Base-by-base conservation (phyloP, 2,329 filamentous ascomycete species). In the Colletotrichum zoysiae region DNA sequence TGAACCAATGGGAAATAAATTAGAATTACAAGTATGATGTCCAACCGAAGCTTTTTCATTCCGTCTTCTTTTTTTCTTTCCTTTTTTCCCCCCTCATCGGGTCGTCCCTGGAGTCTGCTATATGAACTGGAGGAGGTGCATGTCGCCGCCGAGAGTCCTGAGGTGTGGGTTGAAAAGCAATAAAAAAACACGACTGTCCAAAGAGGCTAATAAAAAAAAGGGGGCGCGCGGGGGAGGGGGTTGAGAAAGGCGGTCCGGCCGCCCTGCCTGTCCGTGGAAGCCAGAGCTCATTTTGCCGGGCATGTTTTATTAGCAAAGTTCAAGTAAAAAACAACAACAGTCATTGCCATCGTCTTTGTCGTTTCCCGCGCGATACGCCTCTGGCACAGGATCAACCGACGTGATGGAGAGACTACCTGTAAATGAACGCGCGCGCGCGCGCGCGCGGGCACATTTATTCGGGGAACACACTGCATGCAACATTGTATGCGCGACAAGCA, bases 1-100 rank as follows among this genome's bases (percentile, higher is more conserved):
- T 73, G 67, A 62, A 63, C 66, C 62, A 64, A 64, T 64, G 70
- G 65, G 59, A 72, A 72, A 70, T 70, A 65, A 69, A 38, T 72
- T 57, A 72, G 70, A 72, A 62, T 73, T 71, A 55, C 58, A 63
- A 71, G 70, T 73, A 67, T 60, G 30, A 71, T 61, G 60, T 67
- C 50, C 60, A 44, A 51, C 60, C 61, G 59, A 60, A 64, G 55
- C 55, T 38, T 30, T 60, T 55, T 33, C 16, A 11, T 11, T 18
- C 40, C 7, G 30, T 18, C 5, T 42, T 42, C 40, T 42, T 42
- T 11, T 6, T 1, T 6, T 3, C 18, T 9, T 3, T 44, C 6
- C 42, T n/a, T n/a, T n/a, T n/a, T n/a, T n/a, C n/a, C n/a, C n/a
- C n/a, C n/a, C 8, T 9, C 23, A 9, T 38, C 53, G 59, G 26